phyloP scores from a whole-genome alignment of 257 asterid species.

The Orobanche coerulescens region DNA sequence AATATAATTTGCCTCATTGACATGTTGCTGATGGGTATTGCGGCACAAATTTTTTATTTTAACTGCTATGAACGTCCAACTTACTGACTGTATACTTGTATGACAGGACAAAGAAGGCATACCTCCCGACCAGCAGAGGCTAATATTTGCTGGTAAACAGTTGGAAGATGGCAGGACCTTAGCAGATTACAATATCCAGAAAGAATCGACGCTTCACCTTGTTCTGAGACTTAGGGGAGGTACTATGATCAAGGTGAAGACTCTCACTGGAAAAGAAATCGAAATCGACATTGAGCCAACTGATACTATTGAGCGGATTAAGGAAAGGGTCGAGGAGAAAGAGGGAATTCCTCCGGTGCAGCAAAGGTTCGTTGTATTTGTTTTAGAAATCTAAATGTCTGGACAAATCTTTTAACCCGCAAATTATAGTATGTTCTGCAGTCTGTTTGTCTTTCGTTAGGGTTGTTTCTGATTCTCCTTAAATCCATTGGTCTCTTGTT shows the following conservation, averaged over 20 bases:
- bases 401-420: not conserved
- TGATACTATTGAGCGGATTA: constrained; percentile 64
- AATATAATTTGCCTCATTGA: not conserved
- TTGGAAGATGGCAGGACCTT: constrained; percentile 69
- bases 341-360: constrained; percentile 74
- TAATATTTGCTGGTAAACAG: constrained; percentile 66
- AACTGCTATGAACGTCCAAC: not conserved
- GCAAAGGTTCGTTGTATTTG: constrained; percentile 42
- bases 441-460: not conserved
- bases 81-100: not conserved
- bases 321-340: constrained; percentile 74
- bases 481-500: not conserved
- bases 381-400: not conserved
- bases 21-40: not conserved
- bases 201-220: constrained; percentile 60
- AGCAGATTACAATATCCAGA: constrained; percentile 62
- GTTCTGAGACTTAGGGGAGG: constrained; percentile 67
- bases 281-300: constrained; percentile 64
- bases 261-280: constrained; percentile 63
- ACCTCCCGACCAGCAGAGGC: constrained; percentile 70
- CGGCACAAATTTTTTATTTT: not conserved
- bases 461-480: not conserved
- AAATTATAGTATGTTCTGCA: not conserved
- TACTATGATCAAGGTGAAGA: constrained; percentile 72
- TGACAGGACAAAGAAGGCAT: constrained; percentile 67